These are phyloP conservation scores for Ceratocystis colombiana DNA, from an alignment of 2,329 filamentous ascomycete genomes.

Conservation along the genomic window DNA sequence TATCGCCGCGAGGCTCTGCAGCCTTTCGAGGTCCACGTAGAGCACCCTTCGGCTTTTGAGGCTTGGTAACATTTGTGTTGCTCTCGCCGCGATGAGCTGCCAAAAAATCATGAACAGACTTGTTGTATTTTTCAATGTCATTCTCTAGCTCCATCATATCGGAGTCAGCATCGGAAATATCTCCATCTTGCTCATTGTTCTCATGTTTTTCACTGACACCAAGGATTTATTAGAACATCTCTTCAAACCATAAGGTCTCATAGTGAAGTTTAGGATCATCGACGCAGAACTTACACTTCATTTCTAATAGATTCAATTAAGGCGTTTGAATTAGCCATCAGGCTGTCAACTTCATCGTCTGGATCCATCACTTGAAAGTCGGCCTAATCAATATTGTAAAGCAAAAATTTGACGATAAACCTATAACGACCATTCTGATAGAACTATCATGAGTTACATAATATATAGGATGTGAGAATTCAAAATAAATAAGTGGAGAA, in stretches of 20 bases:
- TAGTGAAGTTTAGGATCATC: background rate
- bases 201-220: conserved; percentile 1
- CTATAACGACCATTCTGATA: too few relatives aligned
- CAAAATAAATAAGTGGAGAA: too few relatives aligned
- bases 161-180: conserved; percentile 37
- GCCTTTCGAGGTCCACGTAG: conserved; percentile 46
- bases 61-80: background rate
- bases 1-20: conserved; percentile 59
- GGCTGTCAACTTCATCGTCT: conserved; percentile 17
- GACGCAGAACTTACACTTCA: conserved; percentile 19
- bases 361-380: conserved; percentile 1
- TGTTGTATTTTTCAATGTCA: conserved; percentile 38
- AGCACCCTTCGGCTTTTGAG: conserved; percentile 29
- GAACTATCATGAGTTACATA: too few relatives aligned
- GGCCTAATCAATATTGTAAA: background rate
- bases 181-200: conserved; percentile 26
- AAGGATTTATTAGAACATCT: conserved; percentile 6
- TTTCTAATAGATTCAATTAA: conserved; percentile 23
- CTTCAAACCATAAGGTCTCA: background rate
- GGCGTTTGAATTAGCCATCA: conserved; percentile 17
- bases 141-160: conserved; percentile 38
- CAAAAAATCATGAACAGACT: conserved; percentile 37
- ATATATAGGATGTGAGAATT: too few relatives aligned
- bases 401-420: too few relatives aligned
- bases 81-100: conserved; percentile 30